These are phyloP conservation scores for Stagonosporopsis tanaceti DNA, from an alignment of 2,329 filamentous ascomycete species.

Conservation along the genomic window DNA sequence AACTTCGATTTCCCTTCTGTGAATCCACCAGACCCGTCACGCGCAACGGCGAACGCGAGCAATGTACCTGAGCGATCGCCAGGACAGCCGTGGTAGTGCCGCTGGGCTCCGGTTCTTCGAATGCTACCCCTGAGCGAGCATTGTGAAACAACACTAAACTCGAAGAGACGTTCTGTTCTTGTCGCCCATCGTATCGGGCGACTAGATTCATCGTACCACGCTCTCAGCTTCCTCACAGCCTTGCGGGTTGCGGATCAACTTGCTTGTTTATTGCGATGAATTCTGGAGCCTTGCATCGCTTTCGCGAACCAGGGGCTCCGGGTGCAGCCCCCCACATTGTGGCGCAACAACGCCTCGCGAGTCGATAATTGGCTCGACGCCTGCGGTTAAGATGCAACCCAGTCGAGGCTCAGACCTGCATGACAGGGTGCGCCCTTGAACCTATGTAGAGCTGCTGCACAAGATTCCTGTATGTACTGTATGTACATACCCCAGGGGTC, in stretches of 20 bases:
- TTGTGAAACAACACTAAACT: conserved; percentile 41
- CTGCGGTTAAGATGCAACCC: conserved; percentile 23
- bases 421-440: conserved; percentile 7
- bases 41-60: conserved; percentile 20
- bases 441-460: not conserved
- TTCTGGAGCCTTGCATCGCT: conserved; percentile 20
- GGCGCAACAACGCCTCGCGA: conserved; percentile 13
- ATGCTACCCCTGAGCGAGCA: conserved; percentile 25
- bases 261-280: conserved; percentile 32
- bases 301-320: conserved; percentile 20
- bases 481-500: not conserved
- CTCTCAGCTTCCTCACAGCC: conserved; percentile 19
- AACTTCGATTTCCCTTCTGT: conserved; percentile 8
- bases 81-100: conserved; percentile 38
- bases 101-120: conserved; percentile 32
- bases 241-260: conserved; percentile 28
- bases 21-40: conserved; percentile 18
- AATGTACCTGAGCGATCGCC: conserved; percentile 37
- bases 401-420: conserved; percentile 16
- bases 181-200: conserved; percentile 38
- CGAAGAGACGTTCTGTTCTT: conserved; percentile 29
- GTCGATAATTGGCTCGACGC: conserved; percentile 32
- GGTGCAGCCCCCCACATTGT: conserved; percentile 12
- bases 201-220: conserved; percentile 30
- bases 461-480: conserved; percentile 1